Conservation (phyloP, 306 rosid species). For the Chamaecrista fasciculata region DNA sequence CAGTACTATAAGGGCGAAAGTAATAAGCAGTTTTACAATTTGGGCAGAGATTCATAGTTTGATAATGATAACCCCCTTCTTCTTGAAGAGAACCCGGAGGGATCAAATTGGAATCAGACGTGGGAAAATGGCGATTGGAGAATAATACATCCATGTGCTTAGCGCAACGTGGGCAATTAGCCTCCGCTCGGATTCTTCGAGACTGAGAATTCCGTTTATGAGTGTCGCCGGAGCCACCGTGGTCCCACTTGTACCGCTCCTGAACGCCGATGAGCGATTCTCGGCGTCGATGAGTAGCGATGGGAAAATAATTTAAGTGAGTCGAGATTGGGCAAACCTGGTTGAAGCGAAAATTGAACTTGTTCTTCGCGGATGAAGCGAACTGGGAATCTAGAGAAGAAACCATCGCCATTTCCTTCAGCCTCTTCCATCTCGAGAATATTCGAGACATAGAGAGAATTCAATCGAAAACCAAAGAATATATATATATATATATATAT, state of each 20-base stretch:
- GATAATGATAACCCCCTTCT: constrained; percentile 49
- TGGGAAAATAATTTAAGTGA: constrained; percentile 45
- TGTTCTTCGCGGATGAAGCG: constrained; percentile 6
- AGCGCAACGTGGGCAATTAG: constrained; percentile 87
- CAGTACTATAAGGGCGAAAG: constrained; percentile 60
- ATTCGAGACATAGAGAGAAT: constrained; percentile 44
- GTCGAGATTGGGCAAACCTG: constrained; percentile 52
- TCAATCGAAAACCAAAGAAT: background rate
- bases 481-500: no score
- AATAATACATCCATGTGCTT: constrained; percentile 71
- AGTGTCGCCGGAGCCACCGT: constrained; percentile 69
- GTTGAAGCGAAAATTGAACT: constrained; percentile 36
- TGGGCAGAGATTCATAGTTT: constrained; percentile 83
- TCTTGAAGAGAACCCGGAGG: constrained; percentile 25
- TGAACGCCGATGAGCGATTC: constrained; percentile 61
- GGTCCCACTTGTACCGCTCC: constrained; percentile 91
- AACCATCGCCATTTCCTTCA: constrained; percentile 41
- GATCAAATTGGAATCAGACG: constrained; percentile 27
- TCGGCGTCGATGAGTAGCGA: constrained; percentile 47
- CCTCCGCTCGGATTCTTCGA: constrained; percentile 84
- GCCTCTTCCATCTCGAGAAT: constrained; percentile 65
- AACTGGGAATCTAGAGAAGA: constrained; percentile 27
- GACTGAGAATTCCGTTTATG: constrained; percentile 30
- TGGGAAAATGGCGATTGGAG: constrained; percentile 55
- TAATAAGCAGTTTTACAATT: constrained; percentile 82